Base-by-base conservation (phyloP, 169 alveolate genomes). In the Theileria annulata region DNA sequence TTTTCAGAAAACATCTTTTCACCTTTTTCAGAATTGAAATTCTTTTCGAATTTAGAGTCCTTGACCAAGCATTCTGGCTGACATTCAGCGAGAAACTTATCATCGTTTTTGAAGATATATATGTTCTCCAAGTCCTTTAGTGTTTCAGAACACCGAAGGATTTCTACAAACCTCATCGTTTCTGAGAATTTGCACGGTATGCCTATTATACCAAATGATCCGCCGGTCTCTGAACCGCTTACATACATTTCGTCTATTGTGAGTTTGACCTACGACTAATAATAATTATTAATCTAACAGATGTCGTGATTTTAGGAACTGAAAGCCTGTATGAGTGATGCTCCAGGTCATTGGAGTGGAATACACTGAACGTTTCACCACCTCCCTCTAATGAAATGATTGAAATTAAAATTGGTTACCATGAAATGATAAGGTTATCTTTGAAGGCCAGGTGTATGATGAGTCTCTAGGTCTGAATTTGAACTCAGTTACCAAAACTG, bases 141-240 rank as follows among this genome's bases (percentile, higher is more conserved):
- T 23, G 85, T 79, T 15, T 58, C 69, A 9, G 58, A 37, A 59
- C 91, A 86, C 58, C 79, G 66, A 17, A 47, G 37, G n/a, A 86
- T 75, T 23, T 86, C 91, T 0, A 86, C 77, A 1, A 27, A 28
- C 21, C 87, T 82, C 49, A 79, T 77, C n/a, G 54, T 47, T 25
- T 71, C 79, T 19, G 51, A 31, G 31, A 71, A 51, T 25, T 31
- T 67, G 10, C 92, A 87, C n/a, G 88, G 69, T 37, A 66, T 81
- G 60, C 92, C 92, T 4, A 87, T 28, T n/a, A 87, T 9, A 30
- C 85, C 87, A 77, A 87, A 87, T 15, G 92, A 87, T n/a, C 92
- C 92, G 2, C 92, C 92, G 17, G 92, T 87, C 66, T 82, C 88
- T 17, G 56, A 33, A n/a, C 60, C 23, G 23, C 74, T 54, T 3